Base-by-base conservation (phyloP, 2,329 filamentous ascomycete genomes). In the Talaromyces sp. region DNA sequence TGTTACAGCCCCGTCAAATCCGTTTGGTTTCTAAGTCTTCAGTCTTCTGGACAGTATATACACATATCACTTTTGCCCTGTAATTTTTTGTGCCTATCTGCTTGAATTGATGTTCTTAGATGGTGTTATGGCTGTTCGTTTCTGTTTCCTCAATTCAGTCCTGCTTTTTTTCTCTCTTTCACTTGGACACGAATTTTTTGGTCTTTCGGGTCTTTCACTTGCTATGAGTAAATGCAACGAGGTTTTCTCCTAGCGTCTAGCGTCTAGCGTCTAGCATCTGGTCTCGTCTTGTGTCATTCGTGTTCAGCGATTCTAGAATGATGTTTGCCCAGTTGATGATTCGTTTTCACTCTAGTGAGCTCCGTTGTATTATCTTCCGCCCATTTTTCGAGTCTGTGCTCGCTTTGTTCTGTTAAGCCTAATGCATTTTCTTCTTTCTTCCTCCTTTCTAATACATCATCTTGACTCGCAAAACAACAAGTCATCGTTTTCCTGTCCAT, bases 1-100 rank as follows among this genome's bases (percentile, higher is more conserved):
- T 70, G 65, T n/a, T 59, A 22, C 70, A 90, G 88, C 88, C 65
- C 87, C 88, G 60, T 83, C 88, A 72, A 90, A 90, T 74, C 88
- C 88, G 1, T 90, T 90, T 76, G 88, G 88, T 47, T 90, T 90
- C 71, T 90, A 62, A 24, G 13, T 59, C 39, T 13, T 56, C 31
- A 14, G 9, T 45, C 90, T 90, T 90, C 43, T 48, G 31, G 58
- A 65, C 35, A 54, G 37, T 57, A 59, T 50, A 57, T 57, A 57
- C 43, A 54, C 58, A 61, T 58, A 57, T 35, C 59, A 37, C 14
- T 59, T 62, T 62, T 58, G 48, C 57, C 52, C 48, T 62, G n/a
- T 62, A 39, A 31, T 65, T 31, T 59, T 43, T 56, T 43, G 3
- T 63, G n/a, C 24, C 27, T 56, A 56, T 43, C 35, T 54, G 60